Base-by-base conservation (phyloP, 2,329 filamentous ascomycete genomes). In the Nothophoma quercina region DNA sequence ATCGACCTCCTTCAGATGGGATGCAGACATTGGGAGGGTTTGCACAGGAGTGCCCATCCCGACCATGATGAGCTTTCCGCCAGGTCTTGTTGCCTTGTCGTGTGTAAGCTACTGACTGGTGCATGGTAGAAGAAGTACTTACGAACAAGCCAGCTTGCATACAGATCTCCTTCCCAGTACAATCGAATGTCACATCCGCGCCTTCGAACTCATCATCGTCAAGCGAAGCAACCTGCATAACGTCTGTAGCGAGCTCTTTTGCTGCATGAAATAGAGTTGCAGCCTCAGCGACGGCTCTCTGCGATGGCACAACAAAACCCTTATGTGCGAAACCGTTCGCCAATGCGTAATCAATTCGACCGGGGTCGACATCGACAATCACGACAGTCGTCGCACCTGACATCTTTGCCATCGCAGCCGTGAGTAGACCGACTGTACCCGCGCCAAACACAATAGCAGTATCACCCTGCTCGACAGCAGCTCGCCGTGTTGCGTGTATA, bases 401-500 rank as follows among this genome's bases (percentile, higher is more conserved):
- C 41, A 75, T 56, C 55, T 72, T 75, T 13, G 74, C 73, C 72
- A 76, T 75, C 12, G 73, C 73, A 35, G 74, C 73, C 30, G 68
- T 69, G 46, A 77, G 60, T 19, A 77, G 58, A 9, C 74, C 74
- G 45, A 77, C 72, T 2, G 91, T 91, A 0, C 91, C 92, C 3
- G 91, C 91, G 36, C 91, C 91, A 79, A 96, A 93, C 18, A 96
- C 87, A 3, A 96, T 87, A 13, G 92, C 89, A 6, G 83, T 85
- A 69, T 92, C 85, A 7, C 91, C 91, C 1, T 90, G 90, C 59
- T 81, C 81, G 58, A 96, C 81, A 21, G 77, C 75, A 2, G 88
- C 91, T 77, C 93, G 89, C 64, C 85, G 85, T 54, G 87, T 86
- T 62, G 95, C 91, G 78, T 96, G 92, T 25, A 96, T 91, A 12